Evolutionary conservation across 208 protist species (phyloP).

Genomic region (Endotrypanum monterogeii): DNA sequence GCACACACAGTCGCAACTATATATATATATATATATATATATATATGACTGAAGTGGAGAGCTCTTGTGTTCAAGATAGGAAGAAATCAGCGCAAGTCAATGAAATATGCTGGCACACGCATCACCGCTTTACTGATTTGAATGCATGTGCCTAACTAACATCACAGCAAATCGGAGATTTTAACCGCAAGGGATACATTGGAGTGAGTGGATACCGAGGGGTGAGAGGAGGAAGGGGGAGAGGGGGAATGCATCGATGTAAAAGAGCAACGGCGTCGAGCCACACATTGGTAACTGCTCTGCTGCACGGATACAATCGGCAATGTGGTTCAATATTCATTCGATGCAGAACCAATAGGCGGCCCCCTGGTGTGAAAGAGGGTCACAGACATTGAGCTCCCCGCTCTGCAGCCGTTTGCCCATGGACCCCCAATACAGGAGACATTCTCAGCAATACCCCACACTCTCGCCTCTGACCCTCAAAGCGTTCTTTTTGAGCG

Average conservation of each 20-base stretch:
- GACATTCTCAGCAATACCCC: too few relatives aligned
- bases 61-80: background rate
- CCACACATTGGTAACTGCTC: background rate
- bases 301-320: background rate
- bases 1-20: too few relatives aligned
- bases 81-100: background rate
- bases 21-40: too few relatives aligned
- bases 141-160: background rate
- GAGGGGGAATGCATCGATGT: background rate
- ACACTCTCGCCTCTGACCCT: too few relatives aligned
- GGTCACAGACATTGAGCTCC: too few relatives aligned
- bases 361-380: background rate
- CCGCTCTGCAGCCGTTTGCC: too few relatives aligned
- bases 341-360: too few relatives aligned
- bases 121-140: background rate
- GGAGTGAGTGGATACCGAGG: background rate
- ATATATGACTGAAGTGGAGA: background rate
- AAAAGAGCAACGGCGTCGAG: background rate
- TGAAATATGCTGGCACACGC: background rate
- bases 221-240: too few relatives aligned
- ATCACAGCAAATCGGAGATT: background rate
- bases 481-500: too few relatives aligned
- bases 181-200: background rate
- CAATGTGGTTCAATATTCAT: background rate
- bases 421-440: too few relatives aligned